Conservation (phyloP, 2,329 filamentous ascomycete genomes). For the Epichloe gansuensis region DNA sequence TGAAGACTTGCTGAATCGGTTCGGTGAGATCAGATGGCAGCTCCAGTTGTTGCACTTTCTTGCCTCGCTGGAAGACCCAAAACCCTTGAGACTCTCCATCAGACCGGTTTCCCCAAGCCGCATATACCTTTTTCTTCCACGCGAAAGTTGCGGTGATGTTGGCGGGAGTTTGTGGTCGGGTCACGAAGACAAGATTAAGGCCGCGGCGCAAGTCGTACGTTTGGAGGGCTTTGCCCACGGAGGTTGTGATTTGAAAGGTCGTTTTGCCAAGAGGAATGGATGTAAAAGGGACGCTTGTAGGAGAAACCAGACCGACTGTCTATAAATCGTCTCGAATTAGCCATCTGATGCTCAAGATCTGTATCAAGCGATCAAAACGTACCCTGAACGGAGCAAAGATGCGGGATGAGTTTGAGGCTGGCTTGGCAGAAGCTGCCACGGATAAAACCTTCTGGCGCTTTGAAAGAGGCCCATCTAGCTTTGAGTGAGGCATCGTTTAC, state of each 20-base stretch:
- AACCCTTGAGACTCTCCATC: conserved; percentile 49
- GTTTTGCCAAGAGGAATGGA: conserved; percentile 81
- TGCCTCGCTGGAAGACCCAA: conserved; percentile 88
- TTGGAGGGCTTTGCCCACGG: conserved; percentile 76
- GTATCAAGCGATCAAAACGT: conserved; percentile 23
- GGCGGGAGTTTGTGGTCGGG: conserved; percentile 73
- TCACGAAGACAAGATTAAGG: conserved; percentile 86
- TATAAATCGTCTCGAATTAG: conserved; percentile 23
- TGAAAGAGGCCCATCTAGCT: conserved; percentile 46
- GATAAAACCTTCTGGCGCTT: conserved; percentile 64
- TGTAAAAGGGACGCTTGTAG: conserved; percentile 81
- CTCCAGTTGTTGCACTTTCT: conserved; percentile 64
- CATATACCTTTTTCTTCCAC: conserved; percentile 77
- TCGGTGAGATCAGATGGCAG: conserved; percentile 52
- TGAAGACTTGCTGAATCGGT: conserved; percentile 62
- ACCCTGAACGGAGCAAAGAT: conserved; percentile 93
- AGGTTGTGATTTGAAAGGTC: conserved; percentile 95
- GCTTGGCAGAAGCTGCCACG: conserved; percentile 21
- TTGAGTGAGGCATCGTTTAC: conserved; percentile 41
- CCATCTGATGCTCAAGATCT: not conserved
- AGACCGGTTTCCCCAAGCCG: conserved; percentile 66
- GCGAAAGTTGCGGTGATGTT: conserved; percentile 76
- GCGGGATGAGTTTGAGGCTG: conserved; percentile 45
- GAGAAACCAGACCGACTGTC: conserved; percentile 89
- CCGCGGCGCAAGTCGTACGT: conserved; percentile 90